Conservation (phyloP, 2,329 filamentous ascomycete species). For the Huntiella omanensis region DNA sequence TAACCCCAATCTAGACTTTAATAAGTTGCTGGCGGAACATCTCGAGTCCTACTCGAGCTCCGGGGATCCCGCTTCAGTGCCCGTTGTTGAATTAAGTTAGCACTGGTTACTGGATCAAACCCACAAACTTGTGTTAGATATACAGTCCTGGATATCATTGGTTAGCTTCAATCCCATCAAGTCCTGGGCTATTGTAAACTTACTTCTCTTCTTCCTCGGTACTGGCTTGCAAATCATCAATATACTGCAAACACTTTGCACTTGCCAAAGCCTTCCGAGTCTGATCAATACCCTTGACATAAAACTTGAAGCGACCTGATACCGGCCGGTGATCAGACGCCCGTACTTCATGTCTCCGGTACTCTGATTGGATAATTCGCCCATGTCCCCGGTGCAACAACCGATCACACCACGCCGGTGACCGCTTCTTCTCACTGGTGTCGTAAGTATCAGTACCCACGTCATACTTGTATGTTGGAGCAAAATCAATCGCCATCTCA, state of each 20-base stretch:
- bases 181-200: conserved; percentile 20
- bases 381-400: conserved; percentile 70
- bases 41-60: conserved; percentile 11
- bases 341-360: conserved; percentile 70
- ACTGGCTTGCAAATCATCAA: conserved; percentile 50
- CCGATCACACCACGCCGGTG: conserved; percentile 92
- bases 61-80: conserved; percentile 6
- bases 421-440: conserved; percentile 80
- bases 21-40: conserved; percentile 1
- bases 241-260: conserved; percentile 56
- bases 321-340: conserved; percentile 90
- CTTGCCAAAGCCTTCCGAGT: conserved; percentile 45
- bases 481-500: conserved; percentile 80
- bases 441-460: conserved; percentile 90
- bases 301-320: conserved; percentile 63
- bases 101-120: conserved; percentile 33
- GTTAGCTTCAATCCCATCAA: not conserved
- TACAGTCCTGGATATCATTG: conserved; percentile 21
- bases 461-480: conserved; percentile 97
- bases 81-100: conserved; percentile 24
- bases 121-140: conserved; percentile 34
- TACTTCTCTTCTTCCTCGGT: conserved; percentile 61
- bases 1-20: not conserved
- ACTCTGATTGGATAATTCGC: conserved; percentile 72
- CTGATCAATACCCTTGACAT: conserved; percentile 63